Evolutionary conservation across 192 early-diverging fungal species (phyloP), one percentile per base, ranked within the genome.

Genomic region (Coemansia sp.): DNA sequence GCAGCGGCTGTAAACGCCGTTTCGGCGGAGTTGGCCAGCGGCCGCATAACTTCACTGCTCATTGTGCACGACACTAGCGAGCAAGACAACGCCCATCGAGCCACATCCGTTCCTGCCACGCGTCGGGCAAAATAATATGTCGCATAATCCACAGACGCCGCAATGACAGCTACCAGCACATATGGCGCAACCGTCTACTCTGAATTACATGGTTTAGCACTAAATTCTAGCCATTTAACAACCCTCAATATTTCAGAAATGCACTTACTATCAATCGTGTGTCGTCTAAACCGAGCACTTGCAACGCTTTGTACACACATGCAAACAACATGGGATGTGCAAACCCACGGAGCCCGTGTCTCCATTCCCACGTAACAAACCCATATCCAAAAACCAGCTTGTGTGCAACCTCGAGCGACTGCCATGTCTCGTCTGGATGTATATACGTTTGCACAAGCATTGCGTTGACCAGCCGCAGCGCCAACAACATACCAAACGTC

Each of bases 351-450:
- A 98, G 87, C 23, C 73, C 70, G 35, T 92, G 82, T 51, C 76
- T 67, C 96, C 96, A 98, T 70, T 97, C 95, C 95, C 96, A 98
- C 2, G 96, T 96, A 70, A 92, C 62, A 60, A 91, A 92, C 3
- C 96, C 96, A 67, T 90, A 88, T 63, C 92, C 92, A 85, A 96
- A 97, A 2, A 90, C 86, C n/a, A 84, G 65, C 24, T 79, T 70
- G 76, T 98, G 94, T 0, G 90, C 95, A 14, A 98, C 90, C 77
- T 98, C 96, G 45, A 90, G 87, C 24, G 88, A 86, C 75, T 98
- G 96, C 95, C 95, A 98, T 80, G 92, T 96, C 74, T 98, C 96
- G 82, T 98, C 96, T 0, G 96, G 95, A 60, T 91, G 88, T 62
- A 92, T 92, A 60, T 84, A 97, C 4, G 48, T 17, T 15, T 81